Evolutionary conservation across 2,329 filamentous ascomycete genomes (phyloP).

Genomic region (Ophiostoma novo-ulmi): DNA sequence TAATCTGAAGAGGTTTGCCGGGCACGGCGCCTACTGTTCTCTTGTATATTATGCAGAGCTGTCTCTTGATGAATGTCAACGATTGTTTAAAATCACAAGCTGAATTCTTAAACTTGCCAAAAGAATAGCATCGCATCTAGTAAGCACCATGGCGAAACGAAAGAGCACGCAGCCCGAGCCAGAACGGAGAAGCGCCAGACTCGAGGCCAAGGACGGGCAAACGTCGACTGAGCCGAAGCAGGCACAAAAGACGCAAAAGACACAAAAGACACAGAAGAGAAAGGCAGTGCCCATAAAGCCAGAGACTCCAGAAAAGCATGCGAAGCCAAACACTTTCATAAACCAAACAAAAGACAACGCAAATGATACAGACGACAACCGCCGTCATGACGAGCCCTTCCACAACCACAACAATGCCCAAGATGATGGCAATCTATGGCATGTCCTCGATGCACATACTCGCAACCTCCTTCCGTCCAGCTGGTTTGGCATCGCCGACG

Average conservation of each 20-base stretch:
- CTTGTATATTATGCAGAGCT: not conserved
- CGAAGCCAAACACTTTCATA: not conserved
- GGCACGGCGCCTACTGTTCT: not conserved
- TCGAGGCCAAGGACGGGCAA: not conserved
- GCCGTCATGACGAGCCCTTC: not conserved
- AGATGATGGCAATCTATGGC: not conserved
- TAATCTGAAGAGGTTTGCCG: not conserved
- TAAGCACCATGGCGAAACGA: not conserved
- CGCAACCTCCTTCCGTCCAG: slow-evolving; percentile 19
- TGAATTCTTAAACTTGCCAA: rapidly evolving
- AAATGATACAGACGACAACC: not conserved
- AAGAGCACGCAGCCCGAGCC: not conserved
- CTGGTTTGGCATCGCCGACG: slow-evolving; percentile 24
- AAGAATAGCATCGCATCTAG: not conserved
- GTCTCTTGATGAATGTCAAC: no score
- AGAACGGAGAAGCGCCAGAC: not conserved
- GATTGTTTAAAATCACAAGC: no score
- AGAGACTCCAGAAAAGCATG: not conserved
- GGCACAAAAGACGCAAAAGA: not conserved
- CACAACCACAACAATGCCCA: not conserved
- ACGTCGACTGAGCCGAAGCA: no score
- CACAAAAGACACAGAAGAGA: not conserved
- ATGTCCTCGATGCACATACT: not conserved
- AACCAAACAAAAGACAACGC: not conserved
- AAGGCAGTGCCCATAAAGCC: not conserved